Percentiles rank a stretch among this genome's conserved stretches.
Conservation (phyloP, 352 stramenopile genomes). For the Globisporangium paddicum region DNA sequence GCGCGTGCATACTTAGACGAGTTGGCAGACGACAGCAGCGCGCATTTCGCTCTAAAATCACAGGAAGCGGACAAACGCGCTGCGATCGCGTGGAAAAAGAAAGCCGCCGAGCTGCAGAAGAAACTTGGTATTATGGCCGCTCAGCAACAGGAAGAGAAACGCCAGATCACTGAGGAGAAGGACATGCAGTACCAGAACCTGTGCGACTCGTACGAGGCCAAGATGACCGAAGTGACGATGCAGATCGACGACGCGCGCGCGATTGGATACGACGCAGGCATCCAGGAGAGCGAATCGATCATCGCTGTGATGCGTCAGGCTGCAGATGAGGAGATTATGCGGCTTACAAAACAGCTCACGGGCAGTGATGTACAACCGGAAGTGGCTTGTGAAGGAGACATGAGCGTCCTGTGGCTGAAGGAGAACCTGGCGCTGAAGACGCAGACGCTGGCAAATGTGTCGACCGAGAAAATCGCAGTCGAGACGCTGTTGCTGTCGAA, state of each 20-base stretch:
- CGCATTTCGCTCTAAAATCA: conserved; percentile 33
- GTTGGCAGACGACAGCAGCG: conserved; percentile 16
- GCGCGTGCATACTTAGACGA: conserved; percentile 26
- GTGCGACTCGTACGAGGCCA: conserved; percentile 67
- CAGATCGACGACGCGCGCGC: conserved; percentile 74
- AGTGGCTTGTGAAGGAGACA: neutral
- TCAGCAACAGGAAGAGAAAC: conserved; percentile 42
- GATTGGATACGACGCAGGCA: conserved; percentile 66
- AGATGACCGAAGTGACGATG: conserved; percentile 63
- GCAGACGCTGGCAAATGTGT: conserved; percentile 4
- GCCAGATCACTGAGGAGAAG: conserved; percentile 37
- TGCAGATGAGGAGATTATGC: conserved; percentile 31
- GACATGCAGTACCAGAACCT: conserved; percentile 58
- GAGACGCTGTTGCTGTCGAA: conserved; percentile 6
- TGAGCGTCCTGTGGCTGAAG: conserved; percentile 9
- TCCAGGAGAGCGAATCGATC: conserved; percentile 71
- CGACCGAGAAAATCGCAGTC: conserved; percentile 4
- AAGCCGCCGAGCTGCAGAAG: conserved; percentile 57
- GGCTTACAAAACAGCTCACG: conserved; percentile 16
- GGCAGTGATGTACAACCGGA: neutral
- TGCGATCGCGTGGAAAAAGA: conserved; percentile 63
- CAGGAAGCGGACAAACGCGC: conserved; percentile 39
- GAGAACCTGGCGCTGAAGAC: conserved; percentile 11
- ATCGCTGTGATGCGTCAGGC: conserved; percentile 51
- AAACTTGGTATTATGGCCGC: conserved; percentile 39